Conservation (phyloP, 202 grass and related monocot species). For the Panicum virgatum region DNA sequence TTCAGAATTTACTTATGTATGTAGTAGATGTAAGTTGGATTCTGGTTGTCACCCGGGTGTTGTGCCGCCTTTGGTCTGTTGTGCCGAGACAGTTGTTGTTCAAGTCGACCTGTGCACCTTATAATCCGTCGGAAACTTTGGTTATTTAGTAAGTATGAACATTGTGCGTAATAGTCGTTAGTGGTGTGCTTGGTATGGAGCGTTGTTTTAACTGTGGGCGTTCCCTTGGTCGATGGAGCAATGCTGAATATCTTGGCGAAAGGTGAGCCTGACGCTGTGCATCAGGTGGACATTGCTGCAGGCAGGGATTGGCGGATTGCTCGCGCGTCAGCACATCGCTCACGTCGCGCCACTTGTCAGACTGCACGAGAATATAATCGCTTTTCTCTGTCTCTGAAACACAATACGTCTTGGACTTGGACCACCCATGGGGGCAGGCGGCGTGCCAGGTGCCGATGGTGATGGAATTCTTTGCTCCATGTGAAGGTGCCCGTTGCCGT, state of each 20-base stretch:
- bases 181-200: not conserved
- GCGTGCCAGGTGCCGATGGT: too few relatives aligned
- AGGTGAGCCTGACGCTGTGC: not conserved
- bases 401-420: not conserved
- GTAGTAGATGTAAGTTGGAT: slow-evolving; percentile 23
- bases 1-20: slow-evolving; percentile 7
- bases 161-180: not conserved
- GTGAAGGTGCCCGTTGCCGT: too few relatives aligned
- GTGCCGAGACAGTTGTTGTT: not conserved
- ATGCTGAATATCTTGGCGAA: not conserved
- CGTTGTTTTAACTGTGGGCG: not conserved
- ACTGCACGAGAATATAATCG: not conserved
- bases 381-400: not conserved
- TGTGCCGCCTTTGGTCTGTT: not conserved
- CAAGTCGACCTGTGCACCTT: not conserved
- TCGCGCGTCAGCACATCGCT: not conserved
- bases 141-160: not conserved
- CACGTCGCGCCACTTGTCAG: not conserved
- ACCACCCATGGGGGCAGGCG: too few relatives aligned
- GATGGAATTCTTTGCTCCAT: too few relatives aligned
- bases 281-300: not conserved
- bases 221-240: not conserved
- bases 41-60: slow-evolving; percentile 3
- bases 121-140: not conserved
- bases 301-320: too few relatives aligned